phyloP scores from a whole-genome alignment of 1,284 basidiomycete genomes.

The Boletus semigastroideus region DNA sequence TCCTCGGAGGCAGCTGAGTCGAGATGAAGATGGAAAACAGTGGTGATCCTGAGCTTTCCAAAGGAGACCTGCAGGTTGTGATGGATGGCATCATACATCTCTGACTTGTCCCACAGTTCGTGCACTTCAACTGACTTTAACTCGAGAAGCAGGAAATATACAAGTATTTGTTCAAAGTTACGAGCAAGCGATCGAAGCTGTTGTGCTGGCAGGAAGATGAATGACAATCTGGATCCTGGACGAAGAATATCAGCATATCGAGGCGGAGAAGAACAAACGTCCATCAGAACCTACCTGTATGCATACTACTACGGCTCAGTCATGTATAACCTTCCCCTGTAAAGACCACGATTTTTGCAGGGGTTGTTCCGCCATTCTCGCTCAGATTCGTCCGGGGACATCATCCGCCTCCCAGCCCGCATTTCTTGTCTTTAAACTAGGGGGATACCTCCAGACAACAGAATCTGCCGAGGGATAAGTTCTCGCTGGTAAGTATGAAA shows the following conservation, averaged over 20 bases:
- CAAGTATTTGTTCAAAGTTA: background rate
- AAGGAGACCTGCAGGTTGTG: background rate
- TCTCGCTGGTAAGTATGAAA: background rate
- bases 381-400: background rate
- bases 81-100: background rate
- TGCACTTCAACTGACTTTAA: background rate
- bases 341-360: background rate
- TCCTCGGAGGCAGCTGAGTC: background rate
- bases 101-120: background rate
- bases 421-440: too few species aligned
- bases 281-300: background rate
- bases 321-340: background rate
- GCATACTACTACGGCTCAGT: background rate
- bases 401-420: background rate
- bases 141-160: background rate
- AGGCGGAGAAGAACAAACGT: background rate
- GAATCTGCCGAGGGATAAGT: background rate
- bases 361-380: background rate
- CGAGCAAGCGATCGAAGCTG: background rate
- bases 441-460: background rate
- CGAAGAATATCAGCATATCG: background rate
- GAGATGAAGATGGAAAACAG: background rate
- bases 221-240: too few species aligned
- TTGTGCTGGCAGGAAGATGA: too few species aligned
- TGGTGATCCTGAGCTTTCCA: background rate